These are phyloP conservation scores for sorghum (Sorghum bicolor) DNA, from an alignment of 176 grass and related monocot genomes.

Conservation along the genomic window DNA sequence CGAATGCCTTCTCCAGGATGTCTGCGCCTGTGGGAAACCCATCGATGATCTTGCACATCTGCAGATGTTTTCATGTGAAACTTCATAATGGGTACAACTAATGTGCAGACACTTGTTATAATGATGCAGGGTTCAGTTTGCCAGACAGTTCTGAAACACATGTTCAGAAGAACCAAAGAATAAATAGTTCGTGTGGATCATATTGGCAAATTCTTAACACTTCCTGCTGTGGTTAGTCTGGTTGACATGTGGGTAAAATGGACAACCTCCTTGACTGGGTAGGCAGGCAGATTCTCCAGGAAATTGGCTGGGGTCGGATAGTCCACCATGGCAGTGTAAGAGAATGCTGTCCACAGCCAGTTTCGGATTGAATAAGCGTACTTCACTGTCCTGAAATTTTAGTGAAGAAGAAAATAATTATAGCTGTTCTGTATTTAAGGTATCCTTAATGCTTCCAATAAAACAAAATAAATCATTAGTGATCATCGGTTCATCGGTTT, in stretches of 20 bases:
- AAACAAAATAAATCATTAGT: not conserved
- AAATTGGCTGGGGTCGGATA: slow-evolving; percentile 80
- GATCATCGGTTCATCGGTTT: not conserved
- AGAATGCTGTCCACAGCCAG: slow-evolving; percentile 74
- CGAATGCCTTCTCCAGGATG: slow-evolving; percentile 55
- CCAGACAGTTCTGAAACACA: not conserved
- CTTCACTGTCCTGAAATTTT: slow-evolving; percentile 44
- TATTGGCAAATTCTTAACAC: not conserved
- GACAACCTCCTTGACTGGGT: slow-evolving; percentile 75
- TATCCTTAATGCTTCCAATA: not conserved
- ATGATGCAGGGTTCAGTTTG: not conserved
- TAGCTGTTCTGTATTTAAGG: not conserved
- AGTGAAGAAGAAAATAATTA: not conserved
- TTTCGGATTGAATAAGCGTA: slow-evolving; percentile 39
- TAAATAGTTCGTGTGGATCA: not conserved
- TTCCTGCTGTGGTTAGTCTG: not conserved
- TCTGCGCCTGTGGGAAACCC: slow-evolving; percentile 41
- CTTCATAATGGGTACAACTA: not conserved
- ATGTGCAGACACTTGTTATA: not conserved
- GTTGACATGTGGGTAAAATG: not conserved
- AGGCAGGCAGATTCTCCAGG: slow-evolving; percentile 67
- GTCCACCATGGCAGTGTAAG: slow-evolving; percentile 82
- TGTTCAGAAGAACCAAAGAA: not conserved
- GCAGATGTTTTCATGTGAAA: slow-evolving; percentile 12
- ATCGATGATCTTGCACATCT: slow-evolving; percentile 92